Evolutionary conservation across 2,329 filamentous ascomycete genomes (phyloP).

Genomic region (Didymella arachidicola): DNA sequence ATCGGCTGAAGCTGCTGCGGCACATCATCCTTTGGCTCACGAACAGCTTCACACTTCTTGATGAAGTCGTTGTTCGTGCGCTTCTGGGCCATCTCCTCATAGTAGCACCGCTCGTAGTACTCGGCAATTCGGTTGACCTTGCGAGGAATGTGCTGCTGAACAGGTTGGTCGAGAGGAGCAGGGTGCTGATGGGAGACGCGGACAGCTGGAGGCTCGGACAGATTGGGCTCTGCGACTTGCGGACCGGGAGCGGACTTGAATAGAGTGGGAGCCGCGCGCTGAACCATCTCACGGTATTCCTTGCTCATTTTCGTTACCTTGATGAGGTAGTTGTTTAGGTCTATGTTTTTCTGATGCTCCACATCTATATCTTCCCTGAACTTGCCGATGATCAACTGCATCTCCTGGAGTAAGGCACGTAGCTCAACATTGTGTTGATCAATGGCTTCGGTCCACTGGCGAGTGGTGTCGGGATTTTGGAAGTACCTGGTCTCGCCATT

Average conservation of each 20-base stretch:
- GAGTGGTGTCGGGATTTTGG: constrained; percentile 3
- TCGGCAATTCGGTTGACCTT: background rate
- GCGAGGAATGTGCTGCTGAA: background rate
- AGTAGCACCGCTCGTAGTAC: background rate
- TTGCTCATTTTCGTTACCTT: background rate
- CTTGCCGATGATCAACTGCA: background rate
- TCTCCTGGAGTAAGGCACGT: background rate
- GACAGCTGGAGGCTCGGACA: background rate
- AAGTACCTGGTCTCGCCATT: constrained; percentile 2
- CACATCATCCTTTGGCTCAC: background rate
- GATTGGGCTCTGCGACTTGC: background rate
- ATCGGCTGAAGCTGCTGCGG: background rate
- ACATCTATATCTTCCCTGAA: background rate
- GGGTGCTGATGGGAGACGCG: background rate
- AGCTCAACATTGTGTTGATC: background rate
- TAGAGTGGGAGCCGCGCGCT: background rate
- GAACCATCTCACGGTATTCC: background rate
- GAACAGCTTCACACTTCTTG: constrained; percentile 7
- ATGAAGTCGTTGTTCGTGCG: background rate
- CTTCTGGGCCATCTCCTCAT: background rate
- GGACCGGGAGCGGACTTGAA: background rate
- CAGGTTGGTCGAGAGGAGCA: background rate
- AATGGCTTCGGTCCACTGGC: background rate
- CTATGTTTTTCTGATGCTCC: background rate
- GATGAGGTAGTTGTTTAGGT: background rate